Evolutionary conservation across 306 rosid genomes (phyloP), one percentile per base, ranked within the genome.

Genomic region (Trichosanthes truncata): DNA sequence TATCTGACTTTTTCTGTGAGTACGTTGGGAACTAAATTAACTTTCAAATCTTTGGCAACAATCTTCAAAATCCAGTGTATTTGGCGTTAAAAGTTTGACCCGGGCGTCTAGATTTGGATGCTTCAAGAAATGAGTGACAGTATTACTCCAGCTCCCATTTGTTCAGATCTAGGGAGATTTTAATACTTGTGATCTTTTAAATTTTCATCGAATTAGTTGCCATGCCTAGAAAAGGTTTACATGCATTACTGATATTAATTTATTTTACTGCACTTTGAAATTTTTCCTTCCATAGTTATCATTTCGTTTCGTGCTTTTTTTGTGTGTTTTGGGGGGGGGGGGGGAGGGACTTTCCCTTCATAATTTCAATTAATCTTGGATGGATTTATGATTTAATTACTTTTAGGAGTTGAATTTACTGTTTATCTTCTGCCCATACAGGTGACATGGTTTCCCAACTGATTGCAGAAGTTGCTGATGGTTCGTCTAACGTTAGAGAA

Each of bases 401-500:
- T 59, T 21, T 36, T 36, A 6, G 18, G 25, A 18, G 73, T 25
- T 74, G 6, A 74, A 57, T 60, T 23, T 55, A 77, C 36, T 69
- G 81, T 63, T 61, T 76, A 18, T 53, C 73, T 49, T 76, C 80
- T 65, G 76, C 41, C 29, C 78, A 21, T 73, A 83, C 91, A 94
- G 97, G 97, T 63, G 80, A 87, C 78, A 84, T 94, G 94, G 84
- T 38, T 60, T 81, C 88, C 80, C 82, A 76, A 63, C 82, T 89
- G 84, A 87, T 91, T 74, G 90, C 89, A n/a, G 97, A 89, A 87
- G 92, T 94, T 84, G 87, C 97, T 14, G 98, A 94, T 80, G 98
- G 98, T 71, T 89, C 97, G 23, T 94, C 98, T 21, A 94, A 92
- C 74, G 93, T 93, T 49, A 90, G 97, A 59, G 98, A 94, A 92